phyloP scores from a whole-genome alignment of 2,329 filamentous ascomycete genomes.

The Aspergillus ustus region DNA sequence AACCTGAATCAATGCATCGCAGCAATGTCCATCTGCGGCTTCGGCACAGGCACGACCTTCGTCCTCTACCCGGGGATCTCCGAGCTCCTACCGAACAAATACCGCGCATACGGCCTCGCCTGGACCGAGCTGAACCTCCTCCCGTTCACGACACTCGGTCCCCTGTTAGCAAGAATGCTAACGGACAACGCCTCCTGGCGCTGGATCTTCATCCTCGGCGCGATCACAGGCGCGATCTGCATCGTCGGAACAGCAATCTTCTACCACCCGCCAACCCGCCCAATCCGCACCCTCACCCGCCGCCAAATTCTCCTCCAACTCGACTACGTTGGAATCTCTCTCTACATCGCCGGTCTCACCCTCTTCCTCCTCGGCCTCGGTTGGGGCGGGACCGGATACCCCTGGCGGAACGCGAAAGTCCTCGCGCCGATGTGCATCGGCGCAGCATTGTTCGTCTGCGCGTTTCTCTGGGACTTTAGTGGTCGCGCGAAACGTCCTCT shows the following conservation, averaged over 20 bases:
- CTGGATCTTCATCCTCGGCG: slow-evolving; percentile 4
- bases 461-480: background rate
- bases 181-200: slow-evolving; percentile 6
- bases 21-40: background rate
- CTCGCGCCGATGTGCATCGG: background rate
- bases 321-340: background rate
- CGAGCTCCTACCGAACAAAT: slow-evolving; percentile 6
- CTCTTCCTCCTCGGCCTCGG: slow-evolving; percentile 5
- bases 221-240: background rate
- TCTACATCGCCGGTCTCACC: background rate
- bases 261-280: slow-evolving; percentile 1
- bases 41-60: background rate
- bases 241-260: background rate
- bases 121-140: background rate
- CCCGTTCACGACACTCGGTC: background rate
- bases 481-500: background rate
- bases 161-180: background rate
- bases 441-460: background rate
- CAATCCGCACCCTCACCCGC: background rate
- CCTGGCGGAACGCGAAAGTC: background rate
- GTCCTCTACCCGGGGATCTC: slow-evolving; percentile 3
- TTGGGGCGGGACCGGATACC: slow-evolving; percentile 2
- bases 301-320: slow-evolving; percentile 1
- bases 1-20: slow-evolving; percentile 1
- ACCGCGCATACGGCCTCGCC: background rate